phyloP scores from a whole-genome alignment of 2,329 filamentous ascomycete species.

The Calonectria leucothoes region DNA sequence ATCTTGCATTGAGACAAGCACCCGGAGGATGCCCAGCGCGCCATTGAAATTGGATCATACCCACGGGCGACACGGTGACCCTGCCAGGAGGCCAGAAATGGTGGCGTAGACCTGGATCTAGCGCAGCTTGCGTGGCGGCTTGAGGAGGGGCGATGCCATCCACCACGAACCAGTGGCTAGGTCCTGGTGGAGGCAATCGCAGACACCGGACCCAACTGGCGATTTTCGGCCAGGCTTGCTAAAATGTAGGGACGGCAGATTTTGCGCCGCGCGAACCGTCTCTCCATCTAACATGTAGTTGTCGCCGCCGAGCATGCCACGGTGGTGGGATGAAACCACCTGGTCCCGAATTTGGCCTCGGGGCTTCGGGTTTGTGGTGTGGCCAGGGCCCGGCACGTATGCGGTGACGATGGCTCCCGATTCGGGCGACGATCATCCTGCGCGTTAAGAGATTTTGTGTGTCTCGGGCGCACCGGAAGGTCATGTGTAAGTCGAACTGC shows the following conservation, averaged over 20 bases:
- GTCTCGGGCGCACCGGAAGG: constrained; percentile 27
- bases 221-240: not conserved
- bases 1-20: constrained; percentile 5
- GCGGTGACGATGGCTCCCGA: not conserved
- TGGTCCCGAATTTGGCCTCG: constrained; percentile 24
- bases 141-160: constrained; percentile 41
- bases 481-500: not conserved
- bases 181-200: constrained; percentile 1
- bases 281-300: not conserved
- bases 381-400: constrained; percentile 14
- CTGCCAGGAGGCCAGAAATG: constrained; percentile 31
- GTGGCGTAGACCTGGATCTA: constrained; percentile 42
- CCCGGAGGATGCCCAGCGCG: not conserved
- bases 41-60: constrained; percentile 22
- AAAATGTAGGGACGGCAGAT: not conserved
- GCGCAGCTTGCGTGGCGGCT: constrained; percentile 45
- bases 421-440: not conserved
- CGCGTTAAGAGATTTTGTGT: constrained; percentile 13
- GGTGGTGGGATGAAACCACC: constrained; percentile 27
- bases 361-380: constrained; percentile 15
- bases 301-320: not conserved
- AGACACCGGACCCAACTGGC: not conserved
- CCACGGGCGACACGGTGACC: constrained; percentile 29
- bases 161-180: constrained; percentile 23
- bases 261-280: not conserved